Evolutionary conservation across 1,284 basidiomycete genomes (phyloP), one percentile per base, ranked within the genome.

Genomic region (Trichosporon faecale): DNA sequence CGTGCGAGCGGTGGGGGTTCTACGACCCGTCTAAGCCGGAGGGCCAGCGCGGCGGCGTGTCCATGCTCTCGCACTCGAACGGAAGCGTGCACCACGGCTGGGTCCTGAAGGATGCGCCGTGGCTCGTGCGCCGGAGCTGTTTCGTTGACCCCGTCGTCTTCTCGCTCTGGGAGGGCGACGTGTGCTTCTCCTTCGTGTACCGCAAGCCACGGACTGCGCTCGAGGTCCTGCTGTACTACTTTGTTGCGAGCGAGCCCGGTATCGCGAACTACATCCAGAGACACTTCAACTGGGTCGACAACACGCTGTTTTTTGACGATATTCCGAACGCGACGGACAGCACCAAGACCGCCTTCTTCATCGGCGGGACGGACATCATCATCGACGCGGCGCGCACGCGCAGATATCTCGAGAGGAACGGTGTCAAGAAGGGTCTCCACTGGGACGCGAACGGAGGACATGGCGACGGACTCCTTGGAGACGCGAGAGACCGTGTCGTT

Each of bases 101-200:
- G 83, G 77, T 95, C 78, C 85, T 96, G 65, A 95, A 95, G 83
- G 87, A 88, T 29, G 85, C 89, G 69, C 90, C 93, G 0, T 83
- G 88, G 52, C 85, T 95, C 75, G 84, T 91, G 60, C 84, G 85
- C 2, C 88, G 93, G 2, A 93, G 89, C 14, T 93, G 91, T 76
- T 94, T 96, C 78, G 90, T 94, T 35, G 94, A 97, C 78, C 93
- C 94, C 6, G 85, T 86, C 23, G 82, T 82, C 0, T 95, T 96
- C 83, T 93, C 91, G 80, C 89, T 91, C 6, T 95, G 93, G 93
- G 92, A 94, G 86, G 92, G 92, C 68, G 92, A 94, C 80, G 89
- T 95, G 18, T 94, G 93, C 82, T 91, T 91, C 84, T 93, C 93
- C 78, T 95, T 95, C 80, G 85, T 93, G 64, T 94, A 95, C 81